These are phyloP conservation scores for Trichoderma simmonsii DNA, from an alignment of 2,329 filamentous ascomycete genomes.

Conservation along the genomic window DNA sequence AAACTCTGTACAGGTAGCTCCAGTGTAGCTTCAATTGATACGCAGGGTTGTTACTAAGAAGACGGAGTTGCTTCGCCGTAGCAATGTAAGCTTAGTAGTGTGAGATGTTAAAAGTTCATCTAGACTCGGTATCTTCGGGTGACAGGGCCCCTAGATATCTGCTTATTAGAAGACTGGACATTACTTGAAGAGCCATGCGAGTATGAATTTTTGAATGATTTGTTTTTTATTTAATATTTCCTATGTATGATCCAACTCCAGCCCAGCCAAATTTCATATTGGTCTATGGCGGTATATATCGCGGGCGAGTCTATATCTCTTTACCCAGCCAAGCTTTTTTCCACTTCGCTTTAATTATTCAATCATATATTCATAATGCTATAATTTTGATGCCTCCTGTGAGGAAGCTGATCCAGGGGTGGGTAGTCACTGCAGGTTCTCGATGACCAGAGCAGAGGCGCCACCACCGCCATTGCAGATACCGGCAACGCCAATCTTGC, in stretches of 20 bases:
- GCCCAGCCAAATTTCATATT: not conserved
- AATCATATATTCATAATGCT: slow-evolving; percentile 18
- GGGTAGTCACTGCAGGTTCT: slow-evolving; percentile 58
- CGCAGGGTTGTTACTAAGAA: not conserved
- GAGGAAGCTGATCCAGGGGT: not conserved
- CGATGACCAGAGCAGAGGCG: slow-evolving; percentile 88
- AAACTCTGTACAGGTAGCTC: not conserved
- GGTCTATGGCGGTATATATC: not conserved
- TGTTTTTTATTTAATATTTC: not conserved
- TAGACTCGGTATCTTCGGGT: not conserved
- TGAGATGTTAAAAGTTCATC: not conserved
- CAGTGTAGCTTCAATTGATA: not conserved
- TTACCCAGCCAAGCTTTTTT: not conserved
- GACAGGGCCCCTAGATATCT: not conserved
- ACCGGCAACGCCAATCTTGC: slow-evolving; percentile 87
- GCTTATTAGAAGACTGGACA: not conserved
- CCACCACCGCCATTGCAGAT: slow-evolving; percentile 99
- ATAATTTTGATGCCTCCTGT: slow-evolving; percentile 15
- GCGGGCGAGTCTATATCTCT: not conserved
- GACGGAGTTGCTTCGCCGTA: not conserved
- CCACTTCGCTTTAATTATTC: not conserved
- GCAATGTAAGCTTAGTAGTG: not conserved
- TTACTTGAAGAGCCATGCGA: not conserved
- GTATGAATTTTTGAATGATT: not conserved
- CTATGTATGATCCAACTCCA: slow-evolving; percentile 3